phyloP scores from a whole-genome alignment of 257 asterid species.

The Henckelia pumila region DNA sequence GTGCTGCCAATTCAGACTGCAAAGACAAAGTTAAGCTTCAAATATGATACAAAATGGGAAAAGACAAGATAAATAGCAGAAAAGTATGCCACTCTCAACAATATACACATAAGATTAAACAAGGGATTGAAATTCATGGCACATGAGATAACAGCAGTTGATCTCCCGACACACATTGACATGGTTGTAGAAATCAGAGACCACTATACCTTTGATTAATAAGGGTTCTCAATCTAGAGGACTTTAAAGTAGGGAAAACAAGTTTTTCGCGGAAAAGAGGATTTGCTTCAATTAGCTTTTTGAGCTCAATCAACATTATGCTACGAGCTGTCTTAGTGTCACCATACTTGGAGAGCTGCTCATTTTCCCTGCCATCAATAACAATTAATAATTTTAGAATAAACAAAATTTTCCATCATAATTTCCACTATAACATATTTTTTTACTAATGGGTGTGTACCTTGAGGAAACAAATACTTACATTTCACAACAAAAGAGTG shows the following conservation, averaged over 20 bases:
- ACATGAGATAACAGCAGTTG: constrained; percentile 1
- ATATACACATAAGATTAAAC: background rate
- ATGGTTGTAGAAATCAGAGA: constrained; percentile 8
- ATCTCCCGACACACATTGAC: background rate
- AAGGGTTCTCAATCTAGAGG: constrained; percentile 90
- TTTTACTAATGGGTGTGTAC: no score
- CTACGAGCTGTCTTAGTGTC: constrained; percentile 98
- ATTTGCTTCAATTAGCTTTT: constrained; percentile 92
- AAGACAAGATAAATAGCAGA: background rate
- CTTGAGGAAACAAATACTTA: no score
- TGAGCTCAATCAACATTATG: constrained; percentile 92
- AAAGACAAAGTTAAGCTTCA: constrained; percentile 20
- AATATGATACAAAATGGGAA: constrained; percentile 6
- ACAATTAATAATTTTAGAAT: constrained; percentile 16
- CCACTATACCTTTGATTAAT: constrained; percentile 80
- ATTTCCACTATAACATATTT: constrained; percentile 7
- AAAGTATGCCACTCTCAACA: background rate
- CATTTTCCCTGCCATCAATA: constrained; percentile 76
- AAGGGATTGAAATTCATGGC: background rate
- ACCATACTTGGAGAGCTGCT: constrained; percentile 95
- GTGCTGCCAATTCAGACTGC: constrained; percentile 98
- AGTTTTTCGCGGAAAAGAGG: constrained; percentile 98
- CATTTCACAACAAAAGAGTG: background rate
- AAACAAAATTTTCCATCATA: background rate
- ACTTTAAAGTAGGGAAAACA: constrained; percentile 77